A percentile compares a stretch with the other conserved stretches of the same genome.
Conservation (phyloP, 371 early-diverging fungal genomes). For the Mortierella sp. region DNA sequence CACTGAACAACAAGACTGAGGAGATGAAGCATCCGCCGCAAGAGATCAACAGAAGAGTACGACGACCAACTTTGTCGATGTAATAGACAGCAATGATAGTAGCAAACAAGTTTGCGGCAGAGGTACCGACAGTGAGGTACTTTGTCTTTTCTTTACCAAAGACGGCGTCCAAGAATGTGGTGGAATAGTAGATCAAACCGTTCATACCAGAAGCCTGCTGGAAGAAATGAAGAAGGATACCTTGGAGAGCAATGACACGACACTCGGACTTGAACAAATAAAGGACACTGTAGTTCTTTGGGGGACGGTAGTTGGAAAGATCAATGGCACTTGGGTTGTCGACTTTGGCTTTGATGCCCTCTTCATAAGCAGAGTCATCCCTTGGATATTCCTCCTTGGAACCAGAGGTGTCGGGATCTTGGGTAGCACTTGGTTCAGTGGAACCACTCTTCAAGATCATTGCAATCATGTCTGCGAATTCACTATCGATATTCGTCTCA, state of each 20-base stretch:
- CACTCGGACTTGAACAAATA: conserved; percentile 65
- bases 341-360: not conserved
- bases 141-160: conserved; percentile 64
- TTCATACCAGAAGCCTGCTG: conserved; percentile 93
- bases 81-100: conserved; percentile 67
- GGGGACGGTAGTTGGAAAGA: not conserved
- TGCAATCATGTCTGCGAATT: conserved; percentile 73
- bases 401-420: not conserved
- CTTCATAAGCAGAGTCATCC: conserved; percentile 21
- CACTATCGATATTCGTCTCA: conserved; percentile 60
- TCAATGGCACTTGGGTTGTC: not conserved
- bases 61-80: conserved; percentile 83
- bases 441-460: conserved; percentile 53
- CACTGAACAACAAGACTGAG: conserved; percentile 69
- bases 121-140: conserved; percentile 67
- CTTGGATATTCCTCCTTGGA: not conserved
- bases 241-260: conserved; percentile 69
- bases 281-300: conserved; percentile 43
- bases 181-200: conserved; percentile 83
- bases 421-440: not conserved
- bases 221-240: conserved; percentile 60
- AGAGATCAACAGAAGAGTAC: conserved; percentile 76
- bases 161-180: conserved; percentile 60
- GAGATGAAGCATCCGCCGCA: conserved; percentile 67
- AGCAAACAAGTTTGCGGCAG: conserved; percentile 65